These are phyloP conservation scores for Colletotrichum spaethianum DNA, from an alignment of 2,329 filamentous ascomycete genomes.

Conservation along the genomic window DNA sequence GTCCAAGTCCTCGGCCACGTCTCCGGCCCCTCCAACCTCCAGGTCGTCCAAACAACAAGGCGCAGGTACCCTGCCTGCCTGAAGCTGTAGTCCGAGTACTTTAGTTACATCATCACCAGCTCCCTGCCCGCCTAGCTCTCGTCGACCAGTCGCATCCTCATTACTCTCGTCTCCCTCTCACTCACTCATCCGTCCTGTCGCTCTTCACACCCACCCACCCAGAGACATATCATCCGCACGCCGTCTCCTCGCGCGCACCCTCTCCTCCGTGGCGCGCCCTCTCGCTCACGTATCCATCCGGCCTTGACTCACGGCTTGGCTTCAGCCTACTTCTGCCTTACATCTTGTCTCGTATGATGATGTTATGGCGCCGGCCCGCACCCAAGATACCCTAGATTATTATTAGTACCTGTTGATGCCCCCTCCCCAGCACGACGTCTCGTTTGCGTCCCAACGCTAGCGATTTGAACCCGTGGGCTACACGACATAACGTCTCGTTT, in stretches of 20 bases:
- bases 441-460: constrained; percentile 20
- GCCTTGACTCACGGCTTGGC: constrained; percentile 37
- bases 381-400: constrained; percentile 18
- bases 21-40: constrained; percentile 34
- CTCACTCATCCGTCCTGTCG: constrained; percentile 5
- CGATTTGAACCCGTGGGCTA: neutral
- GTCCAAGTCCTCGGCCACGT: neutral
- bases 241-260: constrained; percentile 3
- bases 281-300: neutral
- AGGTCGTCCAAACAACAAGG: constrained; percentile 6
- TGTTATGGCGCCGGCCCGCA: constrained; percentile 24
- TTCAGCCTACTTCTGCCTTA: constrained; percentile 38
- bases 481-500: neutral
- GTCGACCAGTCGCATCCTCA: constrained; percentile 11
- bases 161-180: constrained; percentile 1
- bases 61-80: constrained; percentile 33
- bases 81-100: constrained; percentile 35
- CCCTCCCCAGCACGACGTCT: constrained; percentile 8
- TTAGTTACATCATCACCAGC: constrained; percentile 41
- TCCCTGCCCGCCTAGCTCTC: constrained; percentile 8
- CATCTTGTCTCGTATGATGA: constrained; percentile 31
- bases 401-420: constrained; percentile 32
- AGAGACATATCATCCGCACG: constrained; percentile 7
- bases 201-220: constrained; percentile 30
- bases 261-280: constrained; percentile 3